phyloP scores from a whole-genome alignment of 352 stramenopile species.

The Plasmopara halstedii region DNA sequence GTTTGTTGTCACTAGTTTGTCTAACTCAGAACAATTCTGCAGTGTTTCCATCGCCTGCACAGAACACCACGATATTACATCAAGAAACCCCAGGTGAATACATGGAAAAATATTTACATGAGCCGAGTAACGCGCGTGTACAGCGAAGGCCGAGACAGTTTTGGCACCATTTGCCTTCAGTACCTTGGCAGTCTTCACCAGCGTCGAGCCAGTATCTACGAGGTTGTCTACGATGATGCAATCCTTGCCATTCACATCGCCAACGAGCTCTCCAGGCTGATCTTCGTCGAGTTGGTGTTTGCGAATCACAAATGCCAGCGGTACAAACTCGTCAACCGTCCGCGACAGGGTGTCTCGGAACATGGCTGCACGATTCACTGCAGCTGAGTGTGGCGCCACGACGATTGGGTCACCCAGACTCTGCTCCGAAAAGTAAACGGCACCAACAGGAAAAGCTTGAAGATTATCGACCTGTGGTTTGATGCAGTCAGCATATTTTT shows the following conservation, averaged over 20 bases:
- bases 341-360: slow-evolving; percentile 78
- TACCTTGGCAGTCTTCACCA: slow-evolving; percentile 77
- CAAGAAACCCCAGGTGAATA: background rate
- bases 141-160: slow-evolving; percentile 74
- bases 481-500: background rate
- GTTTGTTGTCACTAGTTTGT: slow-evolving; percentile 82
- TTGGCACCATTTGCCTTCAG: slow-evolving; percentile 72
- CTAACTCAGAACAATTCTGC: slow-evolving; percentile 63
- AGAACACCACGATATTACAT: background rate
- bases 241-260: slow-evolving; percentile 72
- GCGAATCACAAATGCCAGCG: slow-evolving; percentile 74
- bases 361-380: slow-evolving; percentile 63
- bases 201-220: slow-evolving; percentile 77
- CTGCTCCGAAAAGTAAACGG: slow-evolving; percentile 83
- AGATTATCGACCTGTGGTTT: slow-evolving; percentile 67
- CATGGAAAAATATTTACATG: slow-evolving; percentile 22
- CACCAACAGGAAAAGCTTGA: slow-evolving; percentile 75
- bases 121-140: slow-evolving; percentile 77
- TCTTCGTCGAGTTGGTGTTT: slow-evolving; percentile 76
- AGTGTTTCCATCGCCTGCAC: slow-evolving; percentile 44
- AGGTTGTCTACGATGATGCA: slow-evolving; percentile 85
- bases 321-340: slow-evolving; percentile 71
- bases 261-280: slow-evolving; percentile 63
- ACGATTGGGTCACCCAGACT: slow-evolving; percentile 59
- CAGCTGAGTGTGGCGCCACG: slow-evolving; percentile 73